Base-by-base conservation (phyloP, 176 grass and related monocot species). In the Bothriochloa decipiens region DNA sequence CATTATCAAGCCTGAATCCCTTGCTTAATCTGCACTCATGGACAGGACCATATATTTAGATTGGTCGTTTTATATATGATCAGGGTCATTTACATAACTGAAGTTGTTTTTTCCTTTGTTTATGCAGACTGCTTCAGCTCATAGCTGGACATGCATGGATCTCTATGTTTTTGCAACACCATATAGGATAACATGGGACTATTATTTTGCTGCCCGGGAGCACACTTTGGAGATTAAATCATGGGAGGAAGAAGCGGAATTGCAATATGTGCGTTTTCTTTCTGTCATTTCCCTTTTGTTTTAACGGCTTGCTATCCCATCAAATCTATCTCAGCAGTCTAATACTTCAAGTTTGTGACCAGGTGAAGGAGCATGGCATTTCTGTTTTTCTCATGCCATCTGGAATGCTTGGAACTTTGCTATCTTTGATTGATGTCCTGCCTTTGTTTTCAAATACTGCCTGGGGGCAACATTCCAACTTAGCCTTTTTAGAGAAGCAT, bases 381-480 rank as follows among this genome's bases (percentile, higher is more conserved):
- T 92, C 93, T 87, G 81, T 96, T 82, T 96, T 96, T 79, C 93
- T 96, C 49, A 92, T 96, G 93, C 93, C 90, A n/a, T 90, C 93
- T 50, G 93, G 93, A 75, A 96, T 96, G 93, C 86, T 96, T 75
- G 93, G 93, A 82, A 96, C 93, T 75, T 84, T 96, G 40, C 55
- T 91, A 63, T 96, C 93, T 63, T 61, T 96, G 86, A 71, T 96
- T 80, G 93, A 96, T 89, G 93, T 96, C 50, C 76, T 96, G 61
- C 93, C 93, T 67, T 65, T 96, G 79, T 96, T 96, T 86, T 96
- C 93, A 67, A 96, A 96, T 68, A 91, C 93, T 85, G 86, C 53
- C 6, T 96, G 93, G 93, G 93, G 93, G 82, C 93, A 96, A 58
- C 86, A 87, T 87, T 91, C 91, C 49, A 96, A 96, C 80, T 68